Base-by-base conservation (phyloP, 345 rosid genomes). In the Combretum micranthum region DNA sequence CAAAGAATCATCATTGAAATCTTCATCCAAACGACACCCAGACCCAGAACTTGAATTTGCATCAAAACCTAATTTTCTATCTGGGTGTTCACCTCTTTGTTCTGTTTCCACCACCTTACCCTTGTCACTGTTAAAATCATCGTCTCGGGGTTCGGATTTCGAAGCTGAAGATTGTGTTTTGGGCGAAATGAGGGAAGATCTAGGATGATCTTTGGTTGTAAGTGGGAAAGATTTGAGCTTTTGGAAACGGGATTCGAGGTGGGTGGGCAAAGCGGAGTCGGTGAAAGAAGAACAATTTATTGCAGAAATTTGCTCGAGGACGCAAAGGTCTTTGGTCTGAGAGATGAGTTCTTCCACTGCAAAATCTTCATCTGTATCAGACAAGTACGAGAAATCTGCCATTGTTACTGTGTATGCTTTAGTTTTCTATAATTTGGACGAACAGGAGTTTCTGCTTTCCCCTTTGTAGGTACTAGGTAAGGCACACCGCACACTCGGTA, bases 281-380 rank as follows among this genome's bases (percentile, higher is more conserved):
- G 77, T 55, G 64, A 82, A 76, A 32, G 71, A 58, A 59, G 92
- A 84, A 50, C 82, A 80, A 56, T 90, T 83, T 71, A 90, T 83
- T 18, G 87, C 82, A 56, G 95, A 79, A 64, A 87, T 59, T 66
- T 85, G 85, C 37, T 90, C 90, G 50, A 87, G 83, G 57, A 83
- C 81, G 7, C 77, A 80, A 52, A 87, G 88, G 44, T 90, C 95
- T 67, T 77, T 66, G 0, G 85, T 59, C 64, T 83, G 93, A 2
- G 95, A 76, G 56, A 87, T 57, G 22, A 90, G 75, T 12, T 87
- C 90, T 18, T 90, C 95, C 8, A 83, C 84, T 2, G 87, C 87
- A 21, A 93, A 78, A 25, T 87, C 93, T n/a, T n/a, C 39, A 47
- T 90, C 97, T 15, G 93, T 76, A 64, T 90, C 90, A 0, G 93